Evolutionary conservation across 2,329 filamentous ascomycete species (phyloP).

Genomic region (Endocalyx cinctus): DNA sequence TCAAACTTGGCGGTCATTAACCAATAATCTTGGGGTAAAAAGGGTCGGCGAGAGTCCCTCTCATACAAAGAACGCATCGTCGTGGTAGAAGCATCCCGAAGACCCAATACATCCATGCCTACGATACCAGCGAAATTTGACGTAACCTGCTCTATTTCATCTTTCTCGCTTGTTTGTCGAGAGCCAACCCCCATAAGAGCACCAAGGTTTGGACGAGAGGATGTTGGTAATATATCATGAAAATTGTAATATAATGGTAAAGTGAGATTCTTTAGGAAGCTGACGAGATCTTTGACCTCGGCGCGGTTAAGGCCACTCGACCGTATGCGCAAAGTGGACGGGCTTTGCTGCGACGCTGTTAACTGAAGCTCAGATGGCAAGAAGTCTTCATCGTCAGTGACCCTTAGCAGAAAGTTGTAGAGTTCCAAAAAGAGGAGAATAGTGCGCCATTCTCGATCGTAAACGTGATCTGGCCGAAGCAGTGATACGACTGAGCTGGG

Average conservation of each 20-base stretch:
- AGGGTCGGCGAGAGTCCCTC: constrained; percentile 81
- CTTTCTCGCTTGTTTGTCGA: not conserved
- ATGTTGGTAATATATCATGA: constrained; percentile 47
- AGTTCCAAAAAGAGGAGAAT: constrained; percentile 89
- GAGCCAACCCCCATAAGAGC: constrained; percentile 16
- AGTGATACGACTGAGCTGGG: constrained; percentile 17
- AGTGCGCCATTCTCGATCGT: constrained; percentile 76
- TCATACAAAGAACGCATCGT: constrained; percentile 87
- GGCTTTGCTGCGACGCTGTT: constrained; percentile 32
- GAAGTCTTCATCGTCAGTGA: constrained; percentile 97
- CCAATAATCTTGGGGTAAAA: constrained; percentile 83
- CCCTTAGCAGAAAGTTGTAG: constrained; percentile 85
- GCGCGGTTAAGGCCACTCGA: constrained; percentile 64
- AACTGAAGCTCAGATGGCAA: constrained; percentile 54
- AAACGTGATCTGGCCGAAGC: constrained; percentile 28
- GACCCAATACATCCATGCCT: constrained; percentile 71
- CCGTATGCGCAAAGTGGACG: constrained; percentile 44
- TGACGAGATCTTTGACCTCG: constrained; percentile 70
- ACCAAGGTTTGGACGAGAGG: constrained; percentile 18
- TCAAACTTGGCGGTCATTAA: constrained; percentile 86
- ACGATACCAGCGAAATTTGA: constrained; percentile 43
- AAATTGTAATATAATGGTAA: constrained; percentile 87
- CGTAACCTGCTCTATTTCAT: not conserved
- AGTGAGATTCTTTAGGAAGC: constrained; percentile 84
- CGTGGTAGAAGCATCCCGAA: constrained; percentile 74